Conservation (phyloP, 208 protist species). For the Herpetomonas samuelpessoai region DNA sequence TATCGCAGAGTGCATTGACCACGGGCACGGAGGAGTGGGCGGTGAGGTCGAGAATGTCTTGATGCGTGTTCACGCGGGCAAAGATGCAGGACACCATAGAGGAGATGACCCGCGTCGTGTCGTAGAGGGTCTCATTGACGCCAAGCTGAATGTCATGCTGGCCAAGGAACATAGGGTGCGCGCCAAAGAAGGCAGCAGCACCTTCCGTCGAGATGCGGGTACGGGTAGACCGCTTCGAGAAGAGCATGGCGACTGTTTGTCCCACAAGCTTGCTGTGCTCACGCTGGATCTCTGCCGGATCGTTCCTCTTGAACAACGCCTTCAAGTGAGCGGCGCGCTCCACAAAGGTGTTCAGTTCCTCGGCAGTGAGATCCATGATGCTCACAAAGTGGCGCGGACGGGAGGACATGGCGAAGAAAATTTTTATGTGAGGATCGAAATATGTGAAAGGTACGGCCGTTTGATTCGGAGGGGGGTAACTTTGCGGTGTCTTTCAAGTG, state of each 20-base stretch:
- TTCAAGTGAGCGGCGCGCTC: neutral
- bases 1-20: neutral
- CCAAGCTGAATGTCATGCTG: neutral
- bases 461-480: too few species aligned
- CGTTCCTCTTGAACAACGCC: neutral
- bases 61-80: neutral
- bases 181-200: neutral
- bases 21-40: neutral
- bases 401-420: too few species aligned
- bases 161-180: neutral
- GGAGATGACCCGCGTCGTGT: neutral
- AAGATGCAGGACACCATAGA: neutral
- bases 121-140: neutral
- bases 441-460: too few species aligned
- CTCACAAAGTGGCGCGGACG: neutral
- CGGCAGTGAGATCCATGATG: neutral
- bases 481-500: too few species aligned
- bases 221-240: neutral
- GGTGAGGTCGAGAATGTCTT: neutral
- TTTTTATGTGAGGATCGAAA: too few species aligned
- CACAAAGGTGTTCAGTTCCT: neutral
- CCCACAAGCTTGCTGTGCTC: neutral
- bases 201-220: neutral
- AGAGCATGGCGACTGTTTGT: neutral
- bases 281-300: neutral